Conservation (phyloP, 2,329 filamentous ascomycete genomes). For the Emmonsiellopsis sp. region DNA sequence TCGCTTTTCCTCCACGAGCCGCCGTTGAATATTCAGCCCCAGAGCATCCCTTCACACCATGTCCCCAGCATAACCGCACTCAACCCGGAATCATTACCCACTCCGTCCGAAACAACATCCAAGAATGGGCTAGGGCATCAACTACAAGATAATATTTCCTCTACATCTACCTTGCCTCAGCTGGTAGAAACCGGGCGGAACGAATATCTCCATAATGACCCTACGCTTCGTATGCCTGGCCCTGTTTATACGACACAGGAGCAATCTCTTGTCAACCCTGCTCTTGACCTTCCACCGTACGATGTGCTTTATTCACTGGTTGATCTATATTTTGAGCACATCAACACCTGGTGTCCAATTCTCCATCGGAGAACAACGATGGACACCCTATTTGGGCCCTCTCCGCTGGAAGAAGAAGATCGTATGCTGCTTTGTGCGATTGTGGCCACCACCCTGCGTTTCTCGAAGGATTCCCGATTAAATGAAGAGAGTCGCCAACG, state of each 20-base stretch:
- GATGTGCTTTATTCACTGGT: constrained; percentile 63
- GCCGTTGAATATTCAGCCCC: constrained; percentile 35
- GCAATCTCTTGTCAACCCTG: constrained; percentile 39
- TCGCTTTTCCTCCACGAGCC: constrained; percentile 55
- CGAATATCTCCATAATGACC: constrained; percentile 37
- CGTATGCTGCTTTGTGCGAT: constrained; percentile 78
- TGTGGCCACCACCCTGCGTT: constrained; percentile 76
- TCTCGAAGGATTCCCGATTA: constrained; percentile 66
- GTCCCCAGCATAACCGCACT: constrained; percentile 30
- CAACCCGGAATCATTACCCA: constrained; percentile 39
- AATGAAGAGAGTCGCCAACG: constrained; percentile 62
- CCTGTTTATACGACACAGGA: constrained; percentile 43
- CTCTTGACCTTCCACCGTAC: constrained; percentile 64
- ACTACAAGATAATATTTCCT: constrained; percentile 15
- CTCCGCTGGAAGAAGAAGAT: constrained; percentile 69
- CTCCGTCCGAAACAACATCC: constrained; percentile 25
- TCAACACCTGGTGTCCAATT: constrained; percentile 81
- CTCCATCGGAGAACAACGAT: constrained; percentile 76
- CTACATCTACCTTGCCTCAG: constrained; percentile 17
- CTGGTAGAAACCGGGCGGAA: constrained; percentile 15
- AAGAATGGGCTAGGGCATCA: constrained; percentile 18
- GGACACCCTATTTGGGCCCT: constrained; percentile 70
- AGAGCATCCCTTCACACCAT: constrained; percentile 26
- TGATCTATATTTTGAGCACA: constrained; percentile 69
- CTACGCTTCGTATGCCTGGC: constrained; percentile 50